Evolutionary conservation across 495 filamentous ascomycete genomes (phyloP).

Genomic region (Saxophila tyrrhenica): DNA sequence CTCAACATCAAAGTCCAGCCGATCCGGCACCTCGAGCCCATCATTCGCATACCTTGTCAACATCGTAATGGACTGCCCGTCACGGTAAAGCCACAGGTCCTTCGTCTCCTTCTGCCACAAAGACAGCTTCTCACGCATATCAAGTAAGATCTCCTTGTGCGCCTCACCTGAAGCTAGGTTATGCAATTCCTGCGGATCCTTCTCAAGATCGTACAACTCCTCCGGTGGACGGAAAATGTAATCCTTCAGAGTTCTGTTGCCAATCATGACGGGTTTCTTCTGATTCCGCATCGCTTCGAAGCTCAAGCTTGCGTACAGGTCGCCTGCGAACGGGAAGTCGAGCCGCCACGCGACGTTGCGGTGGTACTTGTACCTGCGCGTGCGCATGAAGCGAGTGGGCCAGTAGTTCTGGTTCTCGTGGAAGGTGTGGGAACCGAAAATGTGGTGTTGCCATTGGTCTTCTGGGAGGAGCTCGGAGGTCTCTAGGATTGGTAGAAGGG

Average conservation of each 20-base stretch:
- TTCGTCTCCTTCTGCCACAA: conserved; percentile 32
- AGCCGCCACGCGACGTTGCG: conserved; percentile 37
- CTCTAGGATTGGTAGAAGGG: conserved; percentile 32
- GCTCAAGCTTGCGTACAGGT: conserved; percentile 34
- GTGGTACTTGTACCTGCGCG: conserved; percentile 35
- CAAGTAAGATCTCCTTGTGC: conserved; percentile 18
- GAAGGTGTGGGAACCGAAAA: conserved; percentile 41
- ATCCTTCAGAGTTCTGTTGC: conserved; percentile 26
- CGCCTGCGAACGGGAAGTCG: conserved; percentile 38
- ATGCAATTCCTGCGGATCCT: conserved; percentile 31
- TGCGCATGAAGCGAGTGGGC: conserved; percentile 37
- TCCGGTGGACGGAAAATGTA: conserved; percentile 35
- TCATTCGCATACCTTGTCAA: conserved; percentile 25
- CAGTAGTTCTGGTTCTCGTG: conserved; percentile 40
- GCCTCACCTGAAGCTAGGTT: conserved; percentile 28
- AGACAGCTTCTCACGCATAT: conserved; percentile 25
- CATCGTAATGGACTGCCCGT: conserved; percentile 29
- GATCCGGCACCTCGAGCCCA: conserved; percentile 32
- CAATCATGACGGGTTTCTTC: conserved; percentile 27
- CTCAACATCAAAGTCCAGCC: conserved; percentile 33
- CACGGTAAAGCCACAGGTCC: conserved; percentile 35
- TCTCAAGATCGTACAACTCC: conserved; percentile 35
- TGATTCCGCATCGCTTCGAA: conserved; percentile 37
- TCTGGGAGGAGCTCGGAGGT: conserved; percentile 10
- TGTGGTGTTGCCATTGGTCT: conserved; percentile 18